Evolutionary conservation across 192 early-diverging fungal species (phyloP), one percentile per base, ranked within the genome.

Genomic region (Thamnidium elegans): DNA sequence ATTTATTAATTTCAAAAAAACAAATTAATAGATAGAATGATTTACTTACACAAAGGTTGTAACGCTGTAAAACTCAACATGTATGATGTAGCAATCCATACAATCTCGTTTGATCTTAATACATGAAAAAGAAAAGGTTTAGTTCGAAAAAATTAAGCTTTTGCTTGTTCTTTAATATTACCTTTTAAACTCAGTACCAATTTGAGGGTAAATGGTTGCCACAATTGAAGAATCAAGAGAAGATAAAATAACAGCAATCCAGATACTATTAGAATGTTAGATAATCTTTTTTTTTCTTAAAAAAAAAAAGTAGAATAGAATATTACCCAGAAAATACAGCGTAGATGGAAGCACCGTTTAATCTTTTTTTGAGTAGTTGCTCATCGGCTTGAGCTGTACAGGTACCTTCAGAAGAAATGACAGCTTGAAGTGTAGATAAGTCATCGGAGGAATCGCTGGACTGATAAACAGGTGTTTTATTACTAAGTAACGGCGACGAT

Each of bases 51-150:
- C 36, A 88, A 74, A 6, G 92, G 90, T 63, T 92, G 85, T 59
- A 94, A 76, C 13, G 91, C 87, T 1, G 92, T 90, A 26, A 78
- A 81, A 58, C 84, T 87, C 66, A 92, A 67, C 64, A 92, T 74
- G 60, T 91, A 93, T 14, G 83, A 78, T 42, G 84, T 88, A 51
- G 85, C 90, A 30, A 97, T 85, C 94, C 94, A 97, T 15, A 48
- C 17, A 13, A 48, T 48, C 46, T 48, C 46, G 46, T 48, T 48
- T 15, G 46, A 48, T 48, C 46, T 48, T 26, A 2, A 26, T 26
- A 26, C 26, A 26, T 26, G 3, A 26, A 3, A n/a, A n/a, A 47
- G 3, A 47, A 47, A 48, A 48, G 46, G 14, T 19, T 17, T 48
- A 48, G 17, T 1, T 48, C 15, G 44, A 45, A 45, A 13, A 15